These are phyloP conservation scores for Hyaloscypha hepaticicola DNA, from an alignment of 495 filamentous ascomycete species.

Conservation along the genomic window DNA sequence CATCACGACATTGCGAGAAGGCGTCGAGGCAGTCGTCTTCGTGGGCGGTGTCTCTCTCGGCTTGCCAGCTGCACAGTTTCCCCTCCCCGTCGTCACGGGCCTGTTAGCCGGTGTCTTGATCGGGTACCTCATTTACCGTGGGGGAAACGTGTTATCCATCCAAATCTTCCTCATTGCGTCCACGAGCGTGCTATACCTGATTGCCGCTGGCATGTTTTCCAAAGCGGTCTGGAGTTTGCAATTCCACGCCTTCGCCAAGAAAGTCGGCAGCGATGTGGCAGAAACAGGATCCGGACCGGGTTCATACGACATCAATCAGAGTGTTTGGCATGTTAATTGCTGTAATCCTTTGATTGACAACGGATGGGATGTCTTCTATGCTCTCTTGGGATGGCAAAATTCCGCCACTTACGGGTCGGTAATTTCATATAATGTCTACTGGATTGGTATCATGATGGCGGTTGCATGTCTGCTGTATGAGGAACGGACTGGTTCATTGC, in stretches of 20 bases:
- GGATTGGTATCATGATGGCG: conserved; percentile 60
- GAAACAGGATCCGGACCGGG: conserved; percentile 75
- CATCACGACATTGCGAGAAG: conserved; percentile 75
- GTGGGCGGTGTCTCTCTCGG: conserved; percentile 75
- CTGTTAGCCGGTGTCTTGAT: conserved; percentile 58
- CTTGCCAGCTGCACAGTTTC: conserved; percentile 68
- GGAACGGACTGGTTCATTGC: conserved; percentile 65
- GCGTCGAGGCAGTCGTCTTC: conserved; percentile 79
- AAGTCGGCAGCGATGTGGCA: conserved; percentile 67
- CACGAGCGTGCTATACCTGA: conserved; percentile 79
- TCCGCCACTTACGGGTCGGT: conserved; percentile 79
- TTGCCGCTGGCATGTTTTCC: conserved; percentile 78
- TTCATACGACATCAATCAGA: conserved; percentile 78
- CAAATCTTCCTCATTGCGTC: conserved; percentile 77
- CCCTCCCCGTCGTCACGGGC: conserved; percentile 69
- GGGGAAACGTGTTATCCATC: conserved; percentile 54
- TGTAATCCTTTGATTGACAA: conserved; percentile 70
- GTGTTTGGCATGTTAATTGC: conserved; percentile 92
- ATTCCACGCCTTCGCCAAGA: conserved; percentile 58
- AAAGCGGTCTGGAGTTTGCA: conserved; percentile 72
- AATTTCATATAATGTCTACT: conserved; percentile 85
- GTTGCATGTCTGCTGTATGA: conserved; percentile 62
- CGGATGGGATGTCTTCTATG: conserved; percentile 87
- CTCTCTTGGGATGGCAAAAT: conserved; percentile 79
- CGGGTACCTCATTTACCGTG: conserved; percentile 70